Conservation (phyloP, 2,329 filamentous ascomycete genomes). For the Coniosporium tulheliwenetii region DNA sequence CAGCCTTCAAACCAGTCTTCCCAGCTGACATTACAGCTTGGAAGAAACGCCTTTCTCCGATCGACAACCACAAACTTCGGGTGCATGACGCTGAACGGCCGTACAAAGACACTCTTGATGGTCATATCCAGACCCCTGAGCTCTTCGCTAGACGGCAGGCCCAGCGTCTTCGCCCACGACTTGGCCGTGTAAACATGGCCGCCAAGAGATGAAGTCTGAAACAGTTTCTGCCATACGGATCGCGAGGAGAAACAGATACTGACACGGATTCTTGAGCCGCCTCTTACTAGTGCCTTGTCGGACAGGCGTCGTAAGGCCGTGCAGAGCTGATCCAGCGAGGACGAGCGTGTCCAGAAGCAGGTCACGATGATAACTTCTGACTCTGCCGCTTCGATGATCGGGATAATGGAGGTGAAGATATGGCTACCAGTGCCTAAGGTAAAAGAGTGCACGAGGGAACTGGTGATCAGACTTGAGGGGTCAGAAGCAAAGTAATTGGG, state of each 20-base stretch:
- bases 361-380: conserved; percentile 61
- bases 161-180: conserved; percentile 45
- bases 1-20: conserved; percentile 78
- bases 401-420: conserved; percentile 34
- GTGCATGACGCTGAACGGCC: conserved; percentile 76
- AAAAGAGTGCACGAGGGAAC: conserved; percentile 19
- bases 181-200: conserved; percentile 46
- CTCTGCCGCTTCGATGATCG: conserved; percentile 44
- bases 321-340: conserved; percentile 41
- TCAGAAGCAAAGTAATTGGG: conserved; percentile 23
- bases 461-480: conserved; percentile 17
- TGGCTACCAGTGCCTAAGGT: conserved; percentile 27
- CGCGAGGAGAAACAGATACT: conserved; percentile 63
- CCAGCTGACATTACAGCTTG: conserved; percentile 76
- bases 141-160: conserved; percentile 41
- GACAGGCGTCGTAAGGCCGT: conserved; percentile 46
- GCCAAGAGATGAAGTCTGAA: conserved; percentile 47
- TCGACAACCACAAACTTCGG: conserved; percentile 71
- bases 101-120: conserved; percentile 65
- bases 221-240: conserved; percentile 57
- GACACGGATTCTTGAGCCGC: conserved; percentile 34
- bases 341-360: conserved; percentile 64
- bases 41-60: conserved; percentile 48
- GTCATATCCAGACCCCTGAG: conserved; percentile 48
- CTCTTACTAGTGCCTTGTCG: conserved; percentile 20